Evolutionary conservation across 495 filamentous ascomycete genomes (phyloP), one percentile per base, ranked within the genome.

Genomic region (Chaetomium cochliodes): DNA sequence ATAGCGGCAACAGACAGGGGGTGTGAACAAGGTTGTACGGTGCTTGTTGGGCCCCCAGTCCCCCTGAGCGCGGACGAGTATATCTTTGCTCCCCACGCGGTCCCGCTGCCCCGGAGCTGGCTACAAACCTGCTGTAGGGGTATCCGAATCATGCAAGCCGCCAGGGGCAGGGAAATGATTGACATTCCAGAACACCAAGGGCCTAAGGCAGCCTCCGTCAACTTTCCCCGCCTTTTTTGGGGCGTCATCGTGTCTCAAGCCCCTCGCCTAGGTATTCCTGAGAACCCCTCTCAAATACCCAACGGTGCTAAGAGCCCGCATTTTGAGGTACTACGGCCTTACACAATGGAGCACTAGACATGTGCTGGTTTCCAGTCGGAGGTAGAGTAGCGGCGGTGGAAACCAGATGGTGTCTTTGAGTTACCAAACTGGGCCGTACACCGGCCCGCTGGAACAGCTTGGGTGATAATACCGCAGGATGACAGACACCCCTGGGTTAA

Each of bases 221-320:
- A 20, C 56, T 28, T 50, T 58, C 15, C 44, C 20, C 20, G 33
- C 33, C 33, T 49, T 7, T 46, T 64, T 58, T n/a, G n/a, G n/a
- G 63, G 63, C 65, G 68, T 70, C 68, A 72, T 70, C 20, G 47
- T 68, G 68, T 72, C 63, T 72, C 63, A 66, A 8, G 57, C 18
- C 49, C 39, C 39, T 50, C 33, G 53, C 26, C 59, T 7, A 58
- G 52, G 60, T 55, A 58, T 37, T 60, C 39, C 20, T 39, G 28
- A 49, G 62, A 42, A 54, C 28, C 28, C 33, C 9, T 44, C 3
- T n/a, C n/a, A n/a, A n/a, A n/a, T n/a, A n/a, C 41, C 13, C 13
- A 44, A 44, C 41, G 3, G 15, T 18, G 13, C 41, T 6, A 44
- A 44, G 15, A 18, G 11, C 13, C 13, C 11, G 2, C 5, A 4